phyloP scores from a whole-genome alignment of 78 protist species.

The Speleostelium caveatum region DNA sequence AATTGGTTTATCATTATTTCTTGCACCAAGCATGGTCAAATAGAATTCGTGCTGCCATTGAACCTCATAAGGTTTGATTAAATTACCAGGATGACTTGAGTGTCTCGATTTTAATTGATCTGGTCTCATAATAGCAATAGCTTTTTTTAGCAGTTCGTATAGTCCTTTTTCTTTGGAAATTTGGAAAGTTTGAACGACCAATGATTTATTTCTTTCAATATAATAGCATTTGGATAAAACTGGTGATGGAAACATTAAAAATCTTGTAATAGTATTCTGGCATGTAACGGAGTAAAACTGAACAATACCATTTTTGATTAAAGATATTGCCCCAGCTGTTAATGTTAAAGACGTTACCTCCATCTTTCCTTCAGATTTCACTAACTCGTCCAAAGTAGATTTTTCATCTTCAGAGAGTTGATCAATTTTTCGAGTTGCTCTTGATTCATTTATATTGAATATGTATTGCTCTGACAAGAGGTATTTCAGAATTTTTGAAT shows the following conservation, averaged over 20 bases:
- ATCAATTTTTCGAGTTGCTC: neutral
- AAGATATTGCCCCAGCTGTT: neutral
- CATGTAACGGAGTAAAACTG: neutral
- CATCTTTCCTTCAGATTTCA: neutral
- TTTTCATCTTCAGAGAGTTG: neutral
- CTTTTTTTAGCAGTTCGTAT: neutral
- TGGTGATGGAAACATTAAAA: neutral
- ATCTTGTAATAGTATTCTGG: neutral
- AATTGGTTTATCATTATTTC: neutral
- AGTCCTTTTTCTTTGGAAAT: neutral
- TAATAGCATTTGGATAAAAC: neutral
- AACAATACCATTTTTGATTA: neutral
- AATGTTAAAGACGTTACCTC: neutral
- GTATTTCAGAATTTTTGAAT: neutral
- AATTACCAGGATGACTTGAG: neutral
- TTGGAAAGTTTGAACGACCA: neutral
- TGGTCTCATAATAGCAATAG: neutral
- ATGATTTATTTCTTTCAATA: neutral
- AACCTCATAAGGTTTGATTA: neutral
- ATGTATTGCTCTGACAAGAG: neutral
- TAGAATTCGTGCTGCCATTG: constrained; percentile 8
- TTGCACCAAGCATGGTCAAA: neutral
- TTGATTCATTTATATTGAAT: neutral
- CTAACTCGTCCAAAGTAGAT: neutral
- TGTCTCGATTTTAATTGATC: neutral